A percentile compares a stretch with the other conserved stretches of the same genome.
phyloP scores from a whole-genome alignment of 1,139 yeast species.

The Debaryomycetaceae sp. region DNA sequence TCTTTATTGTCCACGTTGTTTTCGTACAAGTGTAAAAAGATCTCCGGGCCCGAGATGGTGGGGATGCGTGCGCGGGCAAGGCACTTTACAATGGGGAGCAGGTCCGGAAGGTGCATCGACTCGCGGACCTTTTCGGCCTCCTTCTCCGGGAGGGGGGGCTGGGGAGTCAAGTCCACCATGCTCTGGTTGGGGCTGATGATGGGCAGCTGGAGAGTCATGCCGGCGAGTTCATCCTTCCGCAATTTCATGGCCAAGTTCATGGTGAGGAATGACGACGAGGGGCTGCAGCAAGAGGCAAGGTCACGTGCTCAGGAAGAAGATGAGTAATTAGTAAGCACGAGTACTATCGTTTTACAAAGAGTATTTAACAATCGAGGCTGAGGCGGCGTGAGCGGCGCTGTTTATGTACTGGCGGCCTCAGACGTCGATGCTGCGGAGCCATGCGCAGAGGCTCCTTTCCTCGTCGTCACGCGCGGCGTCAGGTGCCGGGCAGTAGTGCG shows the following conservation, averaged over 20 bases:
- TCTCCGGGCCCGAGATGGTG: slow-evolving; percentile 88
- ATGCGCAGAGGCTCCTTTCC: slow-evolving; percentile 43
- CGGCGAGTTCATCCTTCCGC: neutral
- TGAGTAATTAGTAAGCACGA: neutral
- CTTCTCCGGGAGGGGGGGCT: slow-evolving; percentile 6
- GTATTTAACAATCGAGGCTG: slow-evolving; percentile 2
- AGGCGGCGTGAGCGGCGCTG: neutral
- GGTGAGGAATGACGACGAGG: neutral
- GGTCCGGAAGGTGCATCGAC: slow-evolving; percentile 9
- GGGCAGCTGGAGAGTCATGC: slow-evolving; percentile 18
- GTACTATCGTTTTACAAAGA: too few relatives aligned
- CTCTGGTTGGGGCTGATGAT: slow-evolving; percentile 19
- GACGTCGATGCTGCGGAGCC: slow-evolving; percentile 28
- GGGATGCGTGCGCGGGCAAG: slow-evolving; percentile 90
- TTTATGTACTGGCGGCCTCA: neutral
- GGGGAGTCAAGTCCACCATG: slow-evolving; percentile 9
- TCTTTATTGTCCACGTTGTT: slow-evolving; percentile 85
- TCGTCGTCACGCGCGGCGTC: slow-evolving; percentile 37
- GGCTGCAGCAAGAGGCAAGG: neutral
- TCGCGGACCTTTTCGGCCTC: slow-evolving; percentile 13
- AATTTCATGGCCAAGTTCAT: neutral
- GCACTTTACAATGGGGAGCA: slow-evolving; percentile 69
- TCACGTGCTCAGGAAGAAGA: neutral
- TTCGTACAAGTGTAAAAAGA: slow-evolving; percentile 78
- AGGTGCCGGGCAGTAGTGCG: slow-evolving; percentile 32